These are phyloP conservation scores for Rubia yunnanensis DNA, from an alignment of 257 asterid genomes.

Conservation along the genomic window DNA sequence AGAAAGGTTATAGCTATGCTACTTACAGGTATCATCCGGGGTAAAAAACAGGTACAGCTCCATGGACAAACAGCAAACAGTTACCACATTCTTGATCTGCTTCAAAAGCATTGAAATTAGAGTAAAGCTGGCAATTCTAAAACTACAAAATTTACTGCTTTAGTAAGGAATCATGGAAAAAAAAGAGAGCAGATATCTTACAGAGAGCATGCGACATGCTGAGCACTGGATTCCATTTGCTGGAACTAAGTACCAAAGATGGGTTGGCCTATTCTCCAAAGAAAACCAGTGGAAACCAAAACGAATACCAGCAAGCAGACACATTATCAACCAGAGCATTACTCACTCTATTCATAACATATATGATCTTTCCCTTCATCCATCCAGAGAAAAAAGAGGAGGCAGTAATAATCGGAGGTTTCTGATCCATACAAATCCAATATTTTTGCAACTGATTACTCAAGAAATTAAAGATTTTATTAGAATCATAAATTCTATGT, in stretches of 20 bases:
- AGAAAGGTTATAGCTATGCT: background rate
- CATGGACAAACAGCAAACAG: background rate
- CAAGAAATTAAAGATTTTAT: slow-evolving; percentile 39
- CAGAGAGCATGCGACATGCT: background rate
- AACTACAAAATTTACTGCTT: background rate
- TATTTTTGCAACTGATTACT: slow-evolving; percentile 10
- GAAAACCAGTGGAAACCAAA: background rate
- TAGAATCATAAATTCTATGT: slow-evolving; percentile 55
- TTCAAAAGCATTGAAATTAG: slow-evolving; percentile 2
- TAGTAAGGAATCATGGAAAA: background rate
- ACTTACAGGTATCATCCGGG: background rate
- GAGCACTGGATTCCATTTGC: background rate
- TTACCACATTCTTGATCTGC: background rate
- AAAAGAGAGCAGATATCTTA: background rate
- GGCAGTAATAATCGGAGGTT: slow-evolving; percentile 6
- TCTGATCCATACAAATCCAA: slow-evolving; percentile 20
- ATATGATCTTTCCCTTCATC: slow-evolving; percentile 3
- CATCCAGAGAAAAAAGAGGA: slow-evolving; percentile 4
- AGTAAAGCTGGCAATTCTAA: background rate
- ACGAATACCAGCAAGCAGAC: slow-evolving; percentile 10
- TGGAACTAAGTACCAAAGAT: background rate
- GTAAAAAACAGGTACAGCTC: slow-evolving; percentile 1
- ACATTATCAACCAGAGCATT: background rate
- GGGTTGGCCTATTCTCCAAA: background rate
- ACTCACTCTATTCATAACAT: background rate